Evolutionary conservation across 306 rosid genomes (phyloP).

Genomic region (Lithocarpus polystachyus): DNA sequence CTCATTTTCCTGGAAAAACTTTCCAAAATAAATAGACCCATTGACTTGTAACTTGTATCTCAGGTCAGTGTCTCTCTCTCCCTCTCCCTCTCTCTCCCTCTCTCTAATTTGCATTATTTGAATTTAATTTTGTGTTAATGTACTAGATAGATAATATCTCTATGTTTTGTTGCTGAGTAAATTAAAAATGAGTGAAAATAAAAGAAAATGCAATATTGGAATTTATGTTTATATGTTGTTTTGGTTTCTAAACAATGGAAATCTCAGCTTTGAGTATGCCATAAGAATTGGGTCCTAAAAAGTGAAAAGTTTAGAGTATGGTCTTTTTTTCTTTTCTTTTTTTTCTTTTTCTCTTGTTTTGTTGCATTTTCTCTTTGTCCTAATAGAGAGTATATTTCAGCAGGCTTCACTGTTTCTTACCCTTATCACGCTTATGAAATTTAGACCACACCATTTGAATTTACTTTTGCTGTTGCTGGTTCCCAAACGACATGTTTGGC

Average conservation of each 20-base stretch:
- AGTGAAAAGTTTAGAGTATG: not conserved
- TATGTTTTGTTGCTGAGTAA: slow-evolving; percentile 2
- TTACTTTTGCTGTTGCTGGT: not conserved
- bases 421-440: not conserved
- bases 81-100: slow-evolving; percentile 12
- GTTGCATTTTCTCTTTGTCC: not conserved
- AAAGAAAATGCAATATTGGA: slow-evolving; percentile 3
- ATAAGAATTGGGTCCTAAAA: not conserved
- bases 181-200: slow-evolving; percentile 2
- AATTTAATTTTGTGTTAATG: not conserved
- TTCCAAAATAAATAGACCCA: not conserved
- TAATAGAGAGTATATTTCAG: not conserved
- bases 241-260: not conserved
- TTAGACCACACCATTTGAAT: too few relatives aligned
- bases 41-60: slow-evolving; percentile 5
- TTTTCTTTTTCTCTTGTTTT: not conserved
- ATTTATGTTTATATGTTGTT: slow-evolving; percentile 8
- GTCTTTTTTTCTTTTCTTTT: too few relatives aligned
- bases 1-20: slow-evolving; percentile 5
- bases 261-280: not conserved
- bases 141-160: not conserved
- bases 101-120: not conserved
- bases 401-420: not conserved
- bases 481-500: not conserved
- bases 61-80: slow-evolving; percentile 34